Evolutionary conservation across 108 stramenopile species (phyloP).

Genomic region (Heterococcus sp.): DNA sequence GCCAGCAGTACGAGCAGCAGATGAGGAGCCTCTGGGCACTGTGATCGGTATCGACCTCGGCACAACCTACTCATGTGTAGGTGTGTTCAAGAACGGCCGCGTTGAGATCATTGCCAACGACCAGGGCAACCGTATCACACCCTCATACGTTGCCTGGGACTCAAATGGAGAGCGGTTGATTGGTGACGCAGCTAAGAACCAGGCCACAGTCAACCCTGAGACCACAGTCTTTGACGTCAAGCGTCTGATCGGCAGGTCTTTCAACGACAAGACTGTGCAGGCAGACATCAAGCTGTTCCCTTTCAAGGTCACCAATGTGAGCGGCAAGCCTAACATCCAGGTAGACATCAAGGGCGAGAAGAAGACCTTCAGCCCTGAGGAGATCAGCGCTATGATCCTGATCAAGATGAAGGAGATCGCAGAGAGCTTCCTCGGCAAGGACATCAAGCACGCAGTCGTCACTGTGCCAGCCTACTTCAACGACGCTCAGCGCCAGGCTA

Average conservation of each 20-base stretch:
- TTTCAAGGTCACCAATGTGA: constrained; percentile 70
- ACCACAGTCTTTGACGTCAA: constrained; percentile 94
- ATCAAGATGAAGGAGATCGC: no score
- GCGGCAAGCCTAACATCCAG: constrained; percentile 70
- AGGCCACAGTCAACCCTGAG: constrained; percentile 88
- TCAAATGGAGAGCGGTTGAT: constrained; percentile 84
- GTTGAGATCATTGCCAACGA: constrained; percentile 84
- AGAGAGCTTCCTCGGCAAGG: constrained; percentile 78
- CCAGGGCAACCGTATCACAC: no score
- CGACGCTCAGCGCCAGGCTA: no score
- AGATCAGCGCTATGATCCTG: no score
- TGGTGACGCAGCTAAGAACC: constrained; percentile 89
- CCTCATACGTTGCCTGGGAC: constrained; percentile 93
- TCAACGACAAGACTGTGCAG: constrained; percentile 77
- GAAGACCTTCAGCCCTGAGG: constrained; percentile 91
- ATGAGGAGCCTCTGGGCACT: constrained; percentile 46
- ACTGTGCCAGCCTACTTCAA: no score
- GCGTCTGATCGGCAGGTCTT: constrained; percentile 89
- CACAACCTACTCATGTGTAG: no score
- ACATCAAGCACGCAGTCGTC: constrained; percentile 83
- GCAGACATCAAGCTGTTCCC: no score
- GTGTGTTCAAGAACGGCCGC: constrained; percentile 69
- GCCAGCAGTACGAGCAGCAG: constrained; percentile 17
- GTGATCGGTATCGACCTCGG: no score
- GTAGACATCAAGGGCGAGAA: no score